Evolutionary conservation across 1,139 yeast species (phyloP).

Genomic region (Hemisphaericaspora lyxosophila): DNA sequence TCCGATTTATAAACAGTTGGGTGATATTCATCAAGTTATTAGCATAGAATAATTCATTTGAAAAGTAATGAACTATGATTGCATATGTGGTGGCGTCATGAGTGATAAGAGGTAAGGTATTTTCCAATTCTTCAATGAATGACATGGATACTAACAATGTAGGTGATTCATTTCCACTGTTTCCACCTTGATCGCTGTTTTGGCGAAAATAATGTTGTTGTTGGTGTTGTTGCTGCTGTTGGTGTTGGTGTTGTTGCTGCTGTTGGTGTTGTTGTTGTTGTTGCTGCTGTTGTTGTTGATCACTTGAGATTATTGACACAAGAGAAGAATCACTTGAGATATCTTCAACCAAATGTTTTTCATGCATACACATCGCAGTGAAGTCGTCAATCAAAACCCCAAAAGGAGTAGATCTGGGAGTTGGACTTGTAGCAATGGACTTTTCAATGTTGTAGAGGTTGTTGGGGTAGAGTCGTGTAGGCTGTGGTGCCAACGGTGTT

Average conservation of each 20-base stretch:
- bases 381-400: slow-evolving; percentile 4
- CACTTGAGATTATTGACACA: neutral
- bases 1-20: slow-evolving; percentile 14
- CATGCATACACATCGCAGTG: slow-evolving; percentile 1
- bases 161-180: neutral
- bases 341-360: slow-evolving; percentile 1
- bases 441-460: neutral
- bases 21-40: slow-evolving; percentile 17
- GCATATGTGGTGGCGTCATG: slow-evolving; percentile 3
- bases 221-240: neutral
- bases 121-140: slow-evolving; percentile 2
- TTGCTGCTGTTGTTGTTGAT: neutral
- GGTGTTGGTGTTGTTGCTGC: neutral
- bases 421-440: slow-evolving; percentile 2
- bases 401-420: slow-evolving; percentile 11
- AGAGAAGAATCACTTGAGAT: neutral
- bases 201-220: too few relatives aligned
- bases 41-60: slow-evolving; percentile 21
- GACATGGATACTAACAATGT: neutral
- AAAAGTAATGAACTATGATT: slow-evolving; percentile 13
- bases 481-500: slow-evolving; percentile 9
- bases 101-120: slow-evolving; percentile 4
- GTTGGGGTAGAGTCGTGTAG: neutral
- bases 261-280: neutral
- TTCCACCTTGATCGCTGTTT: neutral